Evolutionary conservation across 306 rosid species (phyloP).

Genomic region (Abrus pulchellus): DNA sequence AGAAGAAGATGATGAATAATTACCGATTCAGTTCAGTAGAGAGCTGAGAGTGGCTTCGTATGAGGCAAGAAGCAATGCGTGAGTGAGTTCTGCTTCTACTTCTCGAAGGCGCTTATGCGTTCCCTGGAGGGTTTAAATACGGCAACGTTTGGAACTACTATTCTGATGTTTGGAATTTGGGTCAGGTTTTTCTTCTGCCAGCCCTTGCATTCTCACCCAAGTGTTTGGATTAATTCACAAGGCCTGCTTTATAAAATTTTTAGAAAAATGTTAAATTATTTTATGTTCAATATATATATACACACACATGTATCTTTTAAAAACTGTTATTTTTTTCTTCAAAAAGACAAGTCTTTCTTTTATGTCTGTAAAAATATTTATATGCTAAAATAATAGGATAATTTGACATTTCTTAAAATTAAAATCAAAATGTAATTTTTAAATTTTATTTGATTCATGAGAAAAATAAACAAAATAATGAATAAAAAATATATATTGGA

Average conservation of each 20-base stretch:
- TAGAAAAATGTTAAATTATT: too few species aligned
- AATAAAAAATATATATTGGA: too few species aligned
- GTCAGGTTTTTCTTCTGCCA: neutral
- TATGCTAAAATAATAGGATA: too few species aligned
- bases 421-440: too few species aligned
- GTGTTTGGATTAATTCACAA: neutral
- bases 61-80: neutral
- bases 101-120: neutral
- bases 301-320: too few species aligned
- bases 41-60: neutral
- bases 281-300: too few species aligned
- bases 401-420: too few species aligned
- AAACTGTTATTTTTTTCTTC: too few species aligned
- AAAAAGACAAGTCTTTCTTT: too few species aligned
- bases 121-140: slow-evolving; percentile 9
- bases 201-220: neutral
- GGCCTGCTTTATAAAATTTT: neutral
- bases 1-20: neutral
- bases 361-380: too few species aligned
- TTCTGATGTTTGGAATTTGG: neutral
- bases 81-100: neutral
- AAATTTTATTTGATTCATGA: too few species aligned
- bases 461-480: too few species aligned
- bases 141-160: slow-evolving; percentile 3
- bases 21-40: slow-evolving; percentile 25